Conservation (phyloP, 1,284 basidiomycete species). For the Athelia psychrophila region DNA sequence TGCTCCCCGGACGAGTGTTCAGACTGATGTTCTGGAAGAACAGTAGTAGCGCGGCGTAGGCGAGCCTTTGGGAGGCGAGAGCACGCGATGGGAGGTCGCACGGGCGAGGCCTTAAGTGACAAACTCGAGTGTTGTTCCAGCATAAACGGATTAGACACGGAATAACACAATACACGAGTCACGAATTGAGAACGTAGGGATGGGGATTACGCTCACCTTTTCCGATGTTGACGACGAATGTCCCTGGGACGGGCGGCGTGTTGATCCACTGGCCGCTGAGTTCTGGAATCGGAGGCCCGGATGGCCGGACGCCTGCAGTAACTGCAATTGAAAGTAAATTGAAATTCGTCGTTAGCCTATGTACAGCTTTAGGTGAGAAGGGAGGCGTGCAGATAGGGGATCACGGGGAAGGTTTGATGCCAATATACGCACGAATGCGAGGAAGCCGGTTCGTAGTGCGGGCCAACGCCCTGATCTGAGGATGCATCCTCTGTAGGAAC, state of each 20-base stretch:
- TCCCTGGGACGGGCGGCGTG: conserved; percentile 66
- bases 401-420: background rate
- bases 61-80: conserved; percentile 51
- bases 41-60: conserved; percentile 58
- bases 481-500: conserved; percentile 33
- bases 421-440: conserved; percentile 52
- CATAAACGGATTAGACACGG: conserved; percentile 22
- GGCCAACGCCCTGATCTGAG: conserved; percentile 64
- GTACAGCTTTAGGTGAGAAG: too few relatives aligned
- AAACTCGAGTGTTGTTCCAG: conserved; percentile 52
- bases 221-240: conserved; percentile 74
- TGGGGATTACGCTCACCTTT: conserved; percentile 62
- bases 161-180: background rate
- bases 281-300: conserved; percentile 69
- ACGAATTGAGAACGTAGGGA: background rate
- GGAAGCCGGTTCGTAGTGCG: conserved; percentile 71
- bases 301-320: conserved; percentile 65
- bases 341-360: background rate
- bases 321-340: conserved; percentile 29
- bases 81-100: conserved; percentile 69
- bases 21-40: conserved; percentile 73
- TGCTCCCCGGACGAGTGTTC: conserved; percentile 41
- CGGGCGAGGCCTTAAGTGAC: conserved; percentile 61
- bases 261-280: conserved; percentile 71
- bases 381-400: too few relatives aligned